These are phyloP conservation scores for Nicotiana paniculata DNA, from an alignment of 257 asterid genomes.

Conservation along the genomic window DNA sequence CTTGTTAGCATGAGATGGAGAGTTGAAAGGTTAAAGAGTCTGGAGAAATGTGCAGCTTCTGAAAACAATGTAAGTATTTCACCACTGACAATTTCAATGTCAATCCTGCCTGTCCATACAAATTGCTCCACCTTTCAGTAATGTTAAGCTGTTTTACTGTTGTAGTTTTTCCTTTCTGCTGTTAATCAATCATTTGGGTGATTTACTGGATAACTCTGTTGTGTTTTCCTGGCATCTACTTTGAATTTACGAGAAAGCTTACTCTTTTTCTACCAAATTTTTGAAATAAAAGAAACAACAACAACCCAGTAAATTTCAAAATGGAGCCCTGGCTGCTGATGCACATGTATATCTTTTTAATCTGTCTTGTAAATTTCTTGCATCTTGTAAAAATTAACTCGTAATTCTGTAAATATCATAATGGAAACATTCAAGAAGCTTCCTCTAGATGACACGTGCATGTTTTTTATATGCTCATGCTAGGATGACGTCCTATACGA, in stretches of 20 bases:
- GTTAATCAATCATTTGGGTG: not conserved
- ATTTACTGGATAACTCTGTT: not conserved
- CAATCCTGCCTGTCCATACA: not conserved
- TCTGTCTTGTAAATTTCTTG: not conserved
- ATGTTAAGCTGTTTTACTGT: not conserved
- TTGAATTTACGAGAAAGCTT: not conserved
- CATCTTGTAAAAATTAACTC: not conserved
- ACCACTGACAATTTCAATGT: not conserved
- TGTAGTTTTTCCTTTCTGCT: not conserved
- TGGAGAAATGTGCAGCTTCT: slow-evolving; percentile 30
- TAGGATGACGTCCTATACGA: slow-evolving; percentile 85
- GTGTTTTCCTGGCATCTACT: not conserved
- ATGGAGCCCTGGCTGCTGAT: not conserved
- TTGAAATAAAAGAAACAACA: not conserved
- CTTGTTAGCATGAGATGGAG: slow-evolving; percentile 95
- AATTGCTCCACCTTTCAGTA: not conserved
- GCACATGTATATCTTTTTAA: not conserved
- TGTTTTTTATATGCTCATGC: not conserved
- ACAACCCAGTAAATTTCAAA: not conserved
- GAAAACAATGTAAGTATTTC: slow-evolving; percentile 46
- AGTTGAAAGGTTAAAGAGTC: slow-evolving; percentile 77
- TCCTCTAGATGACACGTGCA: not conserved
- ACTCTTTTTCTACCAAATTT: not conserved
- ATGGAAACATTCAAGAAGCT: not conserved
- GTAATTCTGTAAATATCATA: not conserved